Evolutionary conservation across 176 grass and related monocot genomes (phyloP), one percentile per base, ranked within the genome.

Genomic region (Pharus latifolius): DNA sequence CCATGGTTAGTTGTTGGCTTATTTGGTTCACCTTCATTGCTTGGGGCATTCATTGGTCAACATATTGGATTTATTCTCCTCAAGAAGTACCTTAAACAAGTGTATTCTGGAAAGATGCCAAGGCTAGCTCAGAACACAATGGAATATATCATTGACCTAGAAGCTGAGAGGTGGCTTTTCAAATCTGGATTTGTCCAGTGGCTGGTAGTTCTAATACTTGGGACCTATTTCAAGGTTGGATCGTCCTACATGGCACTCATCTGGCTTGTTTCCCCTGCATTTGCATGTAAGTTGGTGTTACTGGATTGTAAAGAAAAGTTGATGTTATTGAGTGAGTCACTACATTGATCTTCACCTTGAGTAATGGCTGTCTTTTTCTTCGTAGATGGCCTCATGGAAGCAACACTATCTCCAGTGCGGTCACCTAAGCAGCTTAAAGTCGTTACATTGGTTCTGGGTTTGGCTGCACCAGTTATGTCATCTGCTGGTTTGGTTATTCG

Each of bases 111-210:
- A 73, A 74, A 73, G 77, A 86, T 67, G 33, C 46, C 73, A 59
- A 62, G 29, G 20, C 46, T 88, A 67, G 22, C 78, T 67, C 47
- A 10, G 24, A 51, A 79, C 29, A 56, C 12, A 8, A 35, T 78
- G 55, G 87, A 90, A 72, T 60, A 83, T 78, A 17, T 85, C 72
- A 78, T 78, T 33, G 65, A 57, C 24, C 81, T 92, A 60, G 89
- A 98, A 83, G 89, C 89, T n/a, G 94, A 98, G 79, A 98, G 94
- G 75, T 98, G 94, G 89, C 79, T 93, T 90, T 98, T 88, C 76
- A 98, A 98, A 89, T 73, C 87, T 80, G 90, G 95, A 52, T 90
- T 93, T 81, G 28, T 93, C 35, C 78, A 88, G 47, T 98, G 95
- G 95, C 73, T 98, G 17, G 16, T 91, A 58, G 70, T 93, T 83